phyloP scores from a whole-genome alignment of 192 early-diverging fungal genomes.

The Bifiguratus adelaidae region DNA sequence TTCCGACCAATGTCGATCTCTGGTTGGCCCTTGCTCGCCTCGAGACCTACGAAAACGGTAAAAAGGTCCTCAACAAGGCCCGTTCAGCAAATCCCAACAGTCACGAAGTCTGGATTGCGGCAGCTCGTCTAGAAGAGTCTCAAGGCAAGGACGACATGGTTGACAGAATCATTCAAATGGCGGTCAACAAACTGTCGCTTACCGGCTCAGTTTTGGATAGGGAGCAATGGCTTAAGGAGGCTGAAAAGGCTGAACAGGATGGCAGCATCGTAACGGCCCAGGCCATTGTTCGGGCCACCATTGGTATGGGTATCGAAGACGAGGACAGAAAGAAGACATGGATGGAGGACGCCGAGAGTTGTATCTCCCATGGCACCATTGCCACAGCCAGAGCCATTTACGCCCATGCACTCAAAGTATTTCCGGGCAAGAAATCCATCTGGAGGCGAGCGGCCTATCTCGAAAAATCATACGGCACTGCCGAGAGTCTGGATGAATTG shows the following conservation, averaged over 20 bases:
- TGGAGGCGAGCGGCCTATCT: constrained; percentile 82
- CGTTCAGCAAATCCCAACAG: constrained; percentile 72
- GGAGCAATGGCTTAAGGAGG: constrained; percentile 86
- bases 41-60: constrained; percentile 82
- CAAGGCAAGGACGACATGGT: constrained; percentile 56
- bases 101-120: constrained; percentile 94
- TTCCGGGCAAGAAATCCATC: constrained; percentile 68
- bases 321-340: constrained; percentile 72
- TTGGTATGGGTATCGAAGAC: constrained; percentile 65
- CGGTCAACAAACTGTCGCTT: constrained; percentile 52
- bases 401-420: constrained; percentile 63
- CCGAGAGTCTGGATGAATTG: constrained; percentile 62
- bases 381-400: constrained; percentile 85
- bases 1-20: constrained; percentile 81
- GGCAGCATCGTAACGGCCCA: constrained; percentile 69
- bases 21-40: constrained; percentile 94
- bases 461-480: constrained; percentile 76
- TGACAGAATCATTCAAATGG: constrained; percentile 56
- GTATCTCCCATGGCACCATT: constrained; percentile 42
- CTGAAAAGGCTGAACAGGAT: constrained; percentile 70
- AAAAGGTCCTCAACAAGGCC: constrained; percentile 86
- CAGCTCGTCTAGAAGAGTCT: constrained; percentile 84
- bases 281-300: constrained; percentile 73
- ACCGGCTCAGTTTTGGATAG: constrained; percentile 62
- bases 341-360: constrained; percentile 84